These are phyloP conservation scores for Strobilomyces dryophilus DNA, from an alignment of 768 basidiomycete genomes.

Conservation along the genomic window DNA sequence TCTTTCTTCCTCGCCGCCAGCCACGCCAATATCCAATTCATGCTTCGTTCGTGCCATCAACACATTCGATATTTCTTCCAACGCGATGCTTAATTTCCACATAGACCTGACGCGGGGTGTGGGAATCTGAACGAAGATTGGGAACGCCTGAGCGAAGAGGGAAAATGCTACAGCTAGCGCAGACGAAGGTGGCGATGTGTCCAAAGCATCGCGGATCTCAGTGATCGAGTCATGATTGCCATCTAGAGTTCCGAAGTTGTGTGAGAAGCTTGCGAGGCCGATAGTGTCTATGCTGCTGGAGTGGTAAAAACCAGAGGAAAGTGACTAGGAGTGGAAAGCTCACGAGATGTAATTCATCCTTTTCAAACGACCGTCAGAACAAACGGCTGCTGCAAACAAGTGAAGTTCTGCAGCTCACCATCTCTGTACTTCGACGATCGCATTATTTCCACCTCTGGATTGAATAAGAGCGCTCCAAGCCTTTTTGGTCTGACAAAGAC, in stretches of 20 bases:
- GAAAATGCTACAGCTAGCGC: slow-evolving; percentile 28
- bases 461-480: slow-evolving; percentile 30
- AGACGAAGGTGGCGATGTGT: slow-evolving; percentile 13
- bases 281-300: slow-evolving; percentile 47
- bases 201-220: slow-evolving; percentile 38
- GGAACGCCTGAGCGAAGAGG: slow-evolving; percentile 37
- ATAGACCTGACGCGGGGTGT: slow-evolving; percentile 28
- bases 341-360: slow-evolving; percentile 36
- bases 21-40: slow-evolving; percentile 10
- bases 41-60: slow-evolving; percentile 36
- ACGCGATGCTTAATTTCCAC: slow-evolving; percentile 13
- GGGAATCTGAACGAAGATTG: slow-evolving; percentile 35
- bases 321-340: neutral
- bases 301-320: neutral
- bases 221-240: slow-evolving; percentile 42
- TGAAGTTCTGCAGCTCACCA: slow-evolving; percentile 20
- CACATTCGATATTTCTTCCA: slow-evolving; percentile 38
- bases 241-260: slow-evolving; percentile 52
- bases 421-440: slow-evolving; percentile 35
- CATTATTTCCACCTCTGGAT: slow-evolving; percentile 10
- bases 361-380: neutral
- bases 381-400: neutral
- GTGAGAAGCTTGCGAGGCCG: slow-evolving; percentile 56
- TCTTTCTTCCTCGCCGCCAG: slow-evolving; percentile 21
- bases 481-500: slow-evolving; percentile 22